Conservation (phyloP, 192 early-diverging fungal species). For the Anaeromyces robustus region DNA sequence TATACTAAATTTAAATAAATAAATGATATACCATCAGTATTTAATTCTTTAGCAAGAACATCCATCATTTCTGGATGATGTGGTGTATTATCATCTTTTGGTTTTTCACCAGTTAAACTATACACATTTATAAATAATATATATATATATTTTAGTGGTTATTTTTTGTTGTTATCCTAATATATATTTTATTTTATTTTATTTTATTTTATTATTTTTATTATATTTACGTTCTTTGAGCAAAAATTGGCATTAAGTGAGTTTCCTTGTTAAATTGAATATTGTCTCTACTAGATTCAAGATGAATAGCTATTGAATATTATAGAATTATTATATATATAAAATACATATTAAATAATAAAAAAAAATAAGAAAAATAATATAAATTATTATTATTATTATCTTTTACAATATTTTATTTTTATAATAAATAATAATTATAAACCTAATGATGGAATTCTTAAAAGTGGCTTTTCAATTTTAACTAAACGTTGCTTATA, state of each 20-base stretch:
- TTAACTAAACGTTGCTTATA: constrained; percentile 59
- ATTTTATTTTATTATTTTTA: too few relatives aligned
- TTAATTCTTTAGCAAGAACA: constrained; percentile 60
- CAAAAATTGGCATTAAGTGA: not conserved
- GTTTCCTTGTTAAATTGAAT: not conserved
- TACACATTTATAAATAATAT: too few relatives aligned
- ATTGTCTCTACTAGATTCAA: not conserved
- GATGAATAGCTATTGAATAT: not conserved
- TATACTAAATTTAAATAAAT: not conserved
- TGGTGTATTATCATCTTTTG: constrained; percentile 18
- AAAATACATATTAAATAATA: too few relatives aligned
- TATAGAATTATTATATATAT: too few relatives aligned
- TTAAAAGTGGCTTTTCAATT: constrained; percentile 74
- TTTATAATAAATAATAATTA: constrained; percentile 43
- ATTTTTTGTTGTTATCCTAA: too few relatives aligned
- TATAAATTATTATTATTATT: too few relatives aligned
- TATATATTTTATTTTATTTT: too few relatives aligned
- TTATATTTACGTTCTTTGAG: not conserved
- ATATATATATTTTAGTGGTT: too few relatives aligned
- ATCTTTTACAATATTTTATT: too few relatives aligned
- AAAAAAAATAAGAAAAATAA: too few relatives aligned
- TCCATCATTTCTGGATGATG: constrained; percentile 75
- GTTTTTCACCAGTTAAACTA: constrained; percentile 1
- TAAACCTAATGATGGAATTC: constrained; percentile 92
- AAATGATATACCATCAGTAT: constrained; percentile 28